Percentiles rank a stretch among this genome's conserved stretches.
Conservation (phyloP, 192 early-diverging fungal genomes). For the Chytriomyces sp. region DNA sequence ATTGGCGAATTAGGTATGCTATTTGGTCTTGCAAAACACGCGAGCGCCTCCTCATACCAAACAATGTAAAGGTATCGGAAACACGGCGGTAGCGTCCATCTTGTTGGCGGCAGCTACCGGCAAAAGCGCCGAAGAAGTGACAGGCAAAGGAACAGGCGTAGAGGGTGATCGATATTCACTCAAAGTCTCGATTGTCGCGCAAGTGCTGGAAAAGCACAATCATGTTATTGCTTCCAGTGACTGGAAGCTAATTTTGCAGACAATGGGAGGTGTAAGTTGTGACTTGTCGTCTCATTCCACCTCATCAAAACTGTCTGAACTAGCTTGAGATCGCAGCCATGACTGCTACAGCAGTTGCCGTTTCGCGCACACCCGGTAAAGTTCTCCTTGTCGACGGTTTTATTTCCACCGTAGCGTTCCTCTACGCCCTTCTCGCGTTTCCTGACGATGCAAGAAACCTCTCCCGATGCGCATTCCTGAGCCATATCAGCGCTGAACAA, state of each 20-base stretch:
- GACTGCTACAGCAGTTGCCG: conserved; percentile 4
- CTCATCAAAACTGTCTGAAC: not conserved
- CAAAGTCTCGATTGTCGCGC: conserved; percentile 12
- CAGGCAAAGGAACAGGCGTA: conserved; percentile 33
- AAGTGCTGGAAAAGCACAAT: not conserved
- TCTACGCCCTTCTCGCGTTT: conserved; percentile 22
- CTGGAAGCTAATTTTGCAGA: conserved; percentile 5
- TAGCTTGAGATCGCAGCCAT: conserved; percentile 36
- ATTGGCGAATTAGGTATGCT: conserved; percentile 24
- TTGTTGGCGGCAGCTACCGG: conserved; percentile 24
- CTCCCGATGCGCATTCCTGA: not conserved
- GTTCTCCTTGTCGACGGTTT: conserved; percentile 33
- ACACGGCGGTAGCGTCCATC: conserved; percentile 30
- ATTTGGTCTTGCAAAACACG: not conserved
- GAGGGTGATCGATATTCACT: conserved; percentile 17
- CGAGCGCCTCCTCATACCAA: not conserved
- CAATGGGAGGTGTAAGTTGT: conserved; percentile 3
- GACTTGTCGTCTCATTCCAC: not conserved
- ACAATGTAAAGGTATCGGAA: conserved; percentile 25
- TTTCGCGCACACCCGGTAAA: not conserved
- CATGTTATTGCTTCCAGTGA: conserved; percentile 7
- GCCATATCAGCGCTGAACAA: not conserved
- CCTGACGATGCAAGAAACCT: conserved; percentile 10
- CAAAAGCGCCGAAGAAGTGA: conserved; percentile 16
- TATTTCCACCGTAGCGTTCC: conserved; percentile 27